Evolutionary conservation across 2,329 filamentous ascomycete genomes (phyloP), one percentile per base, ranked within the genome.

Genomic region (Ophiostoma pallidulum): DNA sequence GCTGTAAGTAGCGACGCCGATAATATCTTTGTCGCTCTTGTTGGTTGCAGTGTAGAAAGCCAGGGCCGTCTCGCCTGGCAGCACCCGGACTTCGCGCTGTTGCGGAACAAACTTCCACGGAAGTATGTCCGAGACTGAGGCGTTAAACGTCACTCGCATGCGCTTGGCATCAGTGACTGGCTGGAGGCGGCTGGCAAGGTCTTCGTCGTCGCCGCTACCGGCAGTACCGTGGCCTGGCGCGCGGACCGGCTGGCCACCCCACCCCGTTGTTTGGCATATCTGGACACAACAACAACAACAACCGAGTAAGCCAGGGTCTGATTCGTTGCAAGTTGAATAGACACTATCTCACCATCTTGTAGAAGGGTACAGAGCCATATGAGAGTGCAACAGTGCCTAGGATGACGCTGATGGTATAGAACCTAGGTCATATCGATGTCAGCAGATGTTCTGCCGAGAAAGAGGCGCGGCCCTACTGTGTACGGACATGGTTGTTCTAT

Each of bases 31-130:
- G 54, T 86, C 78, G 51, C 86, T 87, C 55, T 80, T 83, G 70
- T 98, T 98, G 48, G 89, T 96, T 12, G 92, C 92, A 7, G 88
- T 98, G 69, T 96, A 98, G 65, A 98, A 98, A 4, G 94, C 92
- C 55, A 98, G 73, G 4, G 92, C 92, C 3, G 92, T 98, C 72
- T 98, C 92, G 54, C 94, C 94, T 0, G 92, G 94, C 2, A 97
- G 74, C 1, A 98, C 91, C 48, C 88, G 81, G 45, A 98, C 92
- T 71, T 98, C 92, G 49, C 91, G 86, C 71, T 98, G 92, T 67
- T 98, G 92, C 2, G 92, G 92, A 2, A 81, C 81, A 66, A 98
- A 98, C 64, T 96, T 96, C 92, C 92, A 98, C 1, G 91, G 90
- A 24, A 98, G 75, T 1, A 95, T 82, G 62, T 97, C 92, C 1